phyloP scores from a whole-genome alignment of 2,329 filamentous ascomycete species.

The Claviceps cyperi region DNA sequence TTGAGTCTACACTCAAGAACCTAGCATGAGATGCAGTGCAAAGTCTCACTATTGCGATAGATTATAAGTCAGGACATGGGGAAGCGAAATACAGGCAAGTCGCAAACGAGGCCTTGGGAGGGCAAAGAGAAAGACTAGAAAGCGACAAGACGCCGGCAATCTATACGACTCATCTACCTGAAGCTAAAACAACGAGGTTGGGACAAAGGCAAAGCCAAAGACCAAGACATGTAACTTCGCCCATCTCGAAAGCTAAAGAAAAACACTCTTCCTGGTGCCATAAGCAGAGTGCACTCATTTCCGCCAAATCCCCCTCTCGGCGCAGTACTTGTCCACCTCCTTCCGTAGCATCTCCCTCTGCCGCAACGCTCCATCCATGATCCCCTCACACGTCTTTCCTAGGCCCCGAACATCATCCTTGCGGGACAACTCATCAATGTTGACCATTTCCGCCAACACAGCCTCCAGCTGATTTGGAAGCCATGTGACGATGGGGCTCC shows the following conservation, averaged over 20 bases:
- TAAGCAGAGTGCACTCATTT: background rate
- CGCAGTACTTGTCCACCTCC: constrained; percentile 64
- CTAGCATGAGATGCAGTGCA: too few species aligned
- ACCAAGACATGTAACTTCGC: too few species aligned
- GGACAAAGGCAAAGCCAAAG: too few species aligned
- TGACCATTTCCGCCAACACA: constrained; percentile 55
- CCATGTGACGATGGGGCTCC: constrained; percentile 74
- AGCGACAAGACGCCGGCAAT: too few species aligned
- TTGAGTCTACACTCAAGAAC: too few species aligned
- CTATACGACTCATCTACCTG: too few species aligned
- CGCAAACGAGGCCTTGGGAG: too few species aligned
- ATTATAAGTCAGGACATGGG: too few species aligned
- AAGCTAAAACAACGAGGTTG: too few species aligned
- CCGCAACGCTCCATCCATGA: constrained; percentile 51
- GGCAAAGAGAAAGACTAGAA: too few species aligned
- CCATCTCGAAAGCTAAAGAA: background rate
- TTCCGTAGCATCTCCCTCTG: constrained; percentile 54
- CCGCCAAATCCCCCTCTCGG: constrained; percentile 36
- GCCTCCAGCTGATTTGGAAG: constrained; percentile 68
- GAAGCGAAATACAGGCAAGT: too few species aligned
- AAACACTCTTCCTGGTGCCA: background rate
- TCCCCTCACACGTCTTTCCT: constrained; percentile 33
- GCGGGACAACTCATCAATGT: constrained; percentile 33
- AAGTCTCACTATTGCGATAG: too few species aligned
- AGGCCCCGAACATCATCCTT: constrained; percentile 26